Base-by-base conservation (phyloP, 208 protist species). In the Leishmania aethiopica region DNA sequence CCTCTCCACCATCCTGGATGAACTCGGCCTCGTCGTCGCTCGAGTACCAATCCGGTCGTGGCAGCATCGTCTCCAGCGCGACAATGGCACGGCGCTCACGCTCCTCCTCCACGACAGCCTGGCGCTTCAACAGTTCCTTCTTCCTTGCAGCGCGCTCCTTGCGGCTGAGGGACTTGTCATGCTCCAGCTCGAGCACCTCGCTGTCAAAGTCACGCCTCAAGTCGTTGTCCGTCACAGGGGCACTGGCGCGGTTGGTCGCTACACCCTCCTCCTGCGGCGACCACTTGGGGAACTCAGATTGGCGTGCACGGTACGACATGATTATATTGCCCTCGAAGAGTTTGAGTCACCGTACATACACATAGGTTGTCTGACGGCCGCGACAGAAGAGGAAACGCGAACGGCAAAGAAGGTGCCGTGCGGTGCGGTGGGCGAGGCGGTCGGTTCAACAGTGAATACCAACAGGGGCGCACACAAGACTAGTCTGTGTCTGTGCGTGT, bases 21-120 rank as follows among this genome's bases (percentile, higher is more conserved):
- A 79, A 82, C 60, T 86, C 77, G 37, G 86, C 85, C 11, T 91
- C 90, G 55, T 90, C 83, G 70, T 86, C 84, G 77, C 87, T 92
- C 37, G 78, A 78, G 83, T 92, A 92, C 89, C 89, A 92, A 60
- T 86, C 82, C 5, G 87, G 87, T 2, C 87, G 89, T 22, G 87
- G 90, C 74, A 93, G 88, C 62, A 53, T 72, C 32, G 82, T 77
- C 77, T 91, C 81, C 28, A 92, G 75, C 59, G 66, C 82, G 28
- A 80, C 76, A 49, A 92, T 79, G 49, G 84, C 81, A 35, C 82
- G 83, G 57, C 82, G 81, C 76, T 87, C 82, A 64, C 83, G 77
- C 59, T 88, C 81, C 8, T 79, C 72, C 32, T 85, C 79, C 53
- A 85, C 82, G 10, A 84, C 40, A 28, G 76, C 77, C 73, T 87